Percentiles rank a stretch among this genome's conserved stretches.
phyloP scores from a whole-genome alignment of 106 monocot genomes.

The Dioscorea alata region DNA sequence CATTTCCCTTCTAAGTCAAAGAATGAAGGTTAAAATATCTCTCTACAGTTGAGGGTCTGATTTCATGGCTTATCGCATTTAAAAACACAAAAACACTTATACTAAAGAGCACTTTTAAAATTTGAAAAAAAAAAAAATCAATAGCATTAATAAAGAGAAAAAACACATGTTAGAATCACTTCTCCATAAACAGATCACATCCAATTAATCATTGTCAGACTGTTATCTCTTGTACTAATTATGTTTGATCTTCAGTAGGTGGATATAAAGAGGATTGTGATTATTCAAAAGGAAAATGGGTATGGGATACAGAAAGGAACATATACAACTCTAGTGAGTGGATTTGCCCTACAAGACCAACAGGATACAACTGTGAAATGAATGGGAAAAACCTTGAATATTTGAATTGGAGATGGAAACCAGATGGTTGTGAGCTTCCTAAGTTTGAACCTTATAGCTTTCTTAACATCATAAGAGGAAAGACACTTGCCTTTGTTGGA shows the following conservation, averaged over 20 bases:
- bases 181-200: too few relatives aligned
- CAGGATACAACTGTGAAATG: neutral
- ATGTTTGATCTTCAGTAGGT: neutral
- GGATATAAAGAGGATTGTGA: neutral
- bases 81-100: too few relatives aligned
- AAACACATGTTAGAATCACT: too few relatives aligned
- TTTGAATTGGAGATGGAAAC: slow-evolving; percentile 5
- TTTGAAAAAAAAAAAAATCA: too few relatives aligned
- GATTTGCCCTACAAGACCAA: neutral
- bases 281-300: neutral
- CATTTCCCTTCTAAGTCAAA: too few relatives aligned
- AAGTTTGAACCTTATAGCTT: neutral
- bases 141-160: too few relatives aligned
- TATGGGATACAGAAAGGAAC: neutral
- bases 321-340: neutral
- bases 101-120: too few relatives aligned
- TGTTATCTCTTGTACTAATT: too few relatives aligned
- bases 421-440: neutral
- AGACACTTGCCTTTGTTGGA: neutral
- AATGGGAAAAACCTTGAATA: neutral
- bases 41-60: too few relatives aligned
- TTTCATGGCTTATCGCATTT: too few relatives aligned
- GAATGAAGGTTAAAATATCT: too few relatives aligned
- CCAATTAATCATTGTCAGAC: too few relatives aligned
- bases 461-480: neutral